Evolutionary conservation across 768 basidiomycete species (phyloP).

Genomic region (Neoboletus magnificus): DNA sequence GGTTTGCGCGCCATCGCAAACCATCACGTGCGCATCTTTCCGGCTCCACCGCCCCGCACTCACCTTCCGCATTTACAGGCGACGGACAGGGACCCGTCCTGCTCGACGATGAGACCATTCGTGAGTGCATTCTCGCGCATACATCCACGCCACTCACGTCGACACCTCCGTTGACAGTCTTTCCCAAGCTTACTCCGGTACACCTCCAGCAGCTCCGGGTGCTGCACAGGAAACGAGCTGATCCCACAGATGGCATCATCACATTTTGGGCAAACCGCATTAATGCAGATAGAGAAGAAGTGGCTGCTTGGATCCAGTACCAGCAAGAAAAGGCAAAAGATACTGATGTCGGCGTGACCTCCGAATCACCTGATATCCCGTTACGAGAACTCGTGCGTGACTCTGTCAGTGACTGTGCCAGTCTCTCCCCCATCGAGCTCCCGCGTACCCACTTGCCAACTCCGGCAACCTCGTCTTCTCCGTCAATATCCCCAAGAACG

Average conservation of each 20-base stretch:
- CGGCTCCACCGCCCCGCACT: not conserved
- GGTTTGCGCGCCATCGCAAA: constrained; percentile 25
- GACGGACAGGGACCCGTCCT: not conserved
- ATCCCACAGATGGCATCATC: constrained; percentile 22
- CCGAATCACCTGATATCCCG: constrained; percentile 16
- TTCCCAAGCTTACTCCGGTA: constrained; percentile 22
- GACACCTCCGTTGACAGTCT: constrained; percentile 13
- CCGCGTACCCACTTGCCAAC: constrained; percentile 28
- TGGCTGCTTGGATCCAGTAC: constrained; percentile 27
- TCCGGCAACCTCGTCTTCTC: constrained; percentile 26
- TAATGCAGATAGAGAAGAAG: constrained; percentile 16
- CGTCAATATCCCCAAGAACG: constrained; percentile 5
- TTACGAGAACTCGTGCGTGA: not conserved
- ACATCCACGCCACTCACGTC: constrained; percentile 1
- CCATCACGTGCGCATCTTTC: not conserved
- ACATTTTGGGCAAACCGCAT: constrained; percentile 27
- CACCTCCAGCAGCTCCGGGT: constrained; percentile 24
- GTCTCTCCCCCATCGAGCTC: constrained; percentile 16
- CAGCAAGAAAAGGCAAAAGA: constrained; percentile 26
- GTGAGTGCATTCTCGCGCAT: constrained; percentile 15
- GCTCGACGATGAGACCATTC: constrained; percentile 26
- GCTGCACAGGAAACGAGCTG: constrained; percentile 11
- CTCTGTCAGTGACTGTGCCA: not conserved
- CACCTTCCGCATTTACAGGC: not conserved
- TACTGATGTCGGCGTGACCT: not conserved